phyloP scores from a whole-genome alignment of 257 asterid species.

The Schizonepeta tenuifolia region DNA sequence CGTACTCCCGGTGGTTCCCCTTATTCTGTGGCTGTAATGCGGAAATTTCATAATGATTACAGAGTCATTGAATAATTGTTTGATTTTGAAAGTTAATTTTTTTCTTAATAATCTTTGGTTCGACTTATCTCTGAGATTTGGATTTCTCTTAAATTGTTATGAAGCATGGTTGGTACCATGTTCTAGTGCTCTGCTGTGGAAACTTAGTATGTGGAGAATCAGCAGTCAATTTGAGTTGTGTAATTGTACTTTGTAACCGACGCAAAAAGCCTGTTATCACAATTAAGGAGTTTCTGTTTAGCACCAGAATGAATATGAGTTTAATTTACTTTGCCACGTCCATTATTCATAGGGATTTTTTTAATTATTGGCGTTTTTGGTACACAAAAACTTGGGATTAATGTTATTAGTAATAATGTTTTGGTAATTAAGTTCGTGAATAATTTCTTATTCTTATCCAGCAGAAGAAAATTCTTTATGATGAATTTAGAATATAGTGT shows the following conservation, averaged over 20 bases:
- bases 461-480: too few species aligned
- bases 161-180: neutral
- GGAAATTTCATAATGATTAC: conserved; percentile 3
- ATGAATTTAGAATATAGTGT: neutral
- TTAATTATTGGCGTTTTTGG: neutral
- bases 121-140: neutral
- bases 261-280: neutral
- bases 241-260: neutral
- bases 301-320: neutral
- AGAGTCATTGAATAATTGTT: neutral
- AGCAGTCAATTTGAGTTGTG: neutral
- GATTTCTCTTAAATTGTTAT: neutral
- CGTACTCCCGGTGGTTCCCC: neutral
- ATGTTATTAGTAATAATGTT: too few species aligned
- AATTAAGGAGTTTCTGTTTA: neutral
- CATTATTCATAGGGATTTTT: neutral
- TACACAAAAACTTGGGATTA: neutral
- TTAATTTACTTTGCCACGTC: too few species aligned
- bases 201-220: neutral
- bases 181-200: conserved; percentile 5
- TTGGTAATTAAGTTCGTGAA: neutral
- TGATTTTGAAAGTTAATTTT: neutral
- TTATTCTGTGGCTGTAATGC: neutral
- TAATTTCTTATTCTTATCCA: neutral
- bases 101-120: neutral